These are phyloP conservation scores for Starmerella sp. DNA, from an alignment of 805 yeast species.

Conservation along the genomic window DNA sequence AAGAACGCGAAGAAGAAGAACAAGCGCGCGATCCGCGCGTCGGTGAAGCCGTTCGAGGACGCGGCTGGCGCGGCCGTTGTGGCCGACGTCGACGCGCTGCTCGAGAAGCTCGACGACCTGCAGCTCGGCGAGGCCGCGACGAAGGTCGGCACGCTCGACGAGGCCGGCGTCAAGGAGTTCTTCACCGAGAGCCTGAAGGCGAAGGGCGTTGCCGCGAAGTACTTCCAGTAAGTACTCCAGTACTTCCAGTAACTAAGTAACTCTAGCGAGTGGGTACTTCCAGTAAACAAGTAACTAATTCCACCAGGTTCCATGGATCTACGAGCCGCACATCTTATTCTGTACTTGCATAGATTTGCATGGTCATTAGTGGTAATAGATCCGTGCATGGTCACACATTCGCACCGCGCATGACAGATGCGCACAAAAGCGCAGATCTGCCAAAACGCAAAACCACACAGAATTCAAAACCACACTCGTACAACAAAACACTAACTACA, in stretches of 20 bases:
- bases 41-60: constrained; percentile 71
- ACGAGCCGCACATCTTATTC: too few relatives aligned
- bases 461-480: too few relatives aligned
- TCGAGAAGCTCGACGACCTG: constrained; percentile 70
- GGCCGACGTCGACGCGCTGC: constrained; percentile 64
- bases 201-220: constrained; percentile 24
- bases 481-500: too few relatives aligned
- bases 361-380: too few relatives aligned
- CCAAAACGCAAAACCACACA: too few relatives aligned
- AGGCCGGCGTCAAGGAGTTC: constrained; percentile 40
- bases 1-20: constrained; percentile 87
- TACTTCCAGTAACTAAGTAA: constrained; percentile 21
- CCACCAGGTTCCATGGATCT: too few relatives aligned
- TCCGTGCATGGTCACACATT: too few relatives aligned
- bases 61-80: constrained; percentile 40
- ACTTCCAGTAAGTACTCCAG: constrained; percentile 21
- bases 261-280: not conserved
- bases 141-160: constrained; percentile 50
- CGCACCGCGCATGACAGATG: too few relatives aligned
- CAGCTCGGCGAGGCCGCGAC: constrained; percentile 65
- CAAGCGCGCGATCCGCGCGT: constrained; percentile 72
- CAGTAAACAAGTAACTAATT: too few relatives aligned
- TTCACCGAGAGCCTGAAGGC: constrained; percentile 18
- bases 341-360: too few relatives aligned
- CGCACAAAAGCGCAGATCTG: too few relatives aligned